phyloP scores from a whole-genome alignment of 495 filamentous ascomycete genomes.

The Hypoxylon trugodes region DNA sequence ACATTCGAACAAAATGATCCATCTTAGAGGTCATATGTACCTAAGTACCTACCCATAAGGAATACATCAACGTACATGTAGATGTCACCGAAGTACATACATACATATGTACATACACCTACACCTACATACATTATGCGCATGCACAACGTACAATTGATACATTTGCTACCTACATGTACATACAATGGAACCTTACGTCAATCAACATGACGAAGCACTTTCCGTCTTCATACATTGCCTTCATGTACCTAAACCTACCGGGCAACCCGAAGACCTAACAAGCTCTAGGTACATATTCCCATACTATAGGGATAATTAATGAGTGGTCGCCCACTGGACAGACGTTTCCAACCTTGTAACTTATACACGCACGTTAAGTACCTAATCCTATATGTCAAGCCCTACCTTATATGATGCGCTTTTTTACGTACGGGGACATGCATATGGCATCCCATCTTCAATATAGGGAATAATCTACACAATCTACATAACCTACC shows the following conservation, averaged over 20 bases:
- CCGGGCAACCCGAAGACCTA: conserved; percentile 2
- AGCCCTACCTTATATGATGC: conserved; percentile 23
- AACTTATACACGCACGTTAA: neutral
- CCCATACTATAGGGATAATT: neutral
- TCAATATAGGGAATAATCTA: neutral
- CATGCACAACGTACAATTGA: neutral
- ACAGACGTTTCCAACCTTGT: neutral
- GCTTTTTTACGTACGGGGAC: too few relatives aligned
- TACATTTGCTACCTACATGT: conserved; percentile 6
- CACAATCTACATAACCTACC: conserved; percentile 3
- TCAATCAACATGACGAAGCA: conserved; percentile 40
- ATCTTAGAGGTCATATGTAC: neutral
- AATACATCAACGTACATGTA: too few relatives aligned
- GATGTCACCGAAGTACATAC: neutral
- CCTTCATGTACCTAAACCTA: neutral
- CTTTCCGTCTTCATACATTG: conserved; percentile 27
- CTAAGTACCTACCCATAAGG: conserved; percentile 4
- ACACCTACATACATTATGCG: neutral
- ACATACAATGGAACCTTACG: conserved; percentile 39
- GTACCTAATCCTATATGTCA: neutral
- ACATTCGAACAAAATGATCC: too few relatives aligned
- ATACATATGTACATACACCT: conserved; percentile 3
- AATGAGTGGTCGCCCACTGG: conserved; percentile 1
- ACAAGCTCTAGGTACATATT: neutral
- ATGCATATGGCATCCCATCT: too few relatives aligned